Conservation (phyloP, 2,329 filamentous ascomycete genomes). For the Claviceps paspali region DNA sequence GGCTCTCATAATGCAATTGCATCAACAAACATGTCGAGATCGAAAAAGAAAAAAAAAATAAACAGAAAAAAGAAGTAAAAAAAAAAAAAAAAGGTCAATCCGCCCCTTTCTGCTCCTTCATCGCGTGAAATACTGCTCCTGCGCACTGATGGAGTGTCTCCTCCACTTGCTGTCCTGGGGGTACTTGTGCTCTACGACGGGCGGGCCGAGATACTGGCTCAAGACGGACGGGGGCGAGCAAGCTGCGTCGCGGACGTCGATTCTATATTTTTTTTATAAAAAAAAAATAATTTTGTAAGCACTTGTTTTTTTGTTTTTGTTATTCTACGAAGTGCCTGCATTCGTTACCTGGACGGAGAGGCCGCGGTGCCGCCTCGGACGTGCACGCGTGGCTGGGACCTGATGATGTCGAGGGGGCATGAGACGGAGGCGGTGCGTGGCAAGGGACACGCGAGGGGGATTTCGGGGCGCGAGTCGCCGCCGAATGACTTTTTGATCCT, state of each 20-base stretch:
- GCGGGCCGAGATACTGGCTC: constrained; percentile 12
- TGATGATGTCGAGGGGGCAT: constrained; percentile 1
- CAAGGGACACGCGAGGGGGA: constrained; percentile 4
- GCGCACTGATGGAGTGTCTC: constrained; percentile 15
- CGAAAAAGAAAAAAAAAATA: too few relatives aligned
- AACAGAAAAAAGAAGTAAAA: too few relatives aligned
- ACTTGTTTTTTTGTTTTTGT: too few relatives aligned
- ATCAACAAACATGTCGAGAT: too few relatives aligned
- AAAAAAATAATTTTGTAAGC: too few relatives aligned
- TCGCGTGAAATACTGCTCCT: constrained; percentile 15
- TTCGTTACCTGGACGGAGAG: constrained; percentile 1
- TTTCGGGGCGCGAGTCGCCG: constrained; percentile 1
- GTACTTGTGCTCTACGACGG: constrained; percentile 16
- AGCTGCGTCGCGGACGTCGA: constrained; percentile 11
- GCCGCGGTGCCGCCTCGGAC: neutral
- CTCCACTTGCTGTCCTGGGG: constrained; percentile 15
- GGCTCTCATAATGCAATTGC: too few relatives aligned
- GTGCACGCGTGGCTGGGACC: neutral
- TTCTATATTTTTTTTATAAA: too few relatives aligned
- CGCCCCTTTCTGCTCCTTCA: constrained; percentile 1
- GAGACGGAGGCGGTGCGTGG: constrained; percentile 1
- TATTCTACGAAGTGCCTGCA: too few relatives aligned
- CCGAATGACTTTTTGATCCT: constrained; percentile 4
- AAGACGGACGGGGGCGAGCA: constrained; percentile 14
- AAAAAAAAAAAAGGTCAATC: neutral